These are phyloP conservation scores for Umbelopsis sp. DNA, from an alignment of 192 early-diverging fungal genomes.

Conservation along the genomic window DNA sequence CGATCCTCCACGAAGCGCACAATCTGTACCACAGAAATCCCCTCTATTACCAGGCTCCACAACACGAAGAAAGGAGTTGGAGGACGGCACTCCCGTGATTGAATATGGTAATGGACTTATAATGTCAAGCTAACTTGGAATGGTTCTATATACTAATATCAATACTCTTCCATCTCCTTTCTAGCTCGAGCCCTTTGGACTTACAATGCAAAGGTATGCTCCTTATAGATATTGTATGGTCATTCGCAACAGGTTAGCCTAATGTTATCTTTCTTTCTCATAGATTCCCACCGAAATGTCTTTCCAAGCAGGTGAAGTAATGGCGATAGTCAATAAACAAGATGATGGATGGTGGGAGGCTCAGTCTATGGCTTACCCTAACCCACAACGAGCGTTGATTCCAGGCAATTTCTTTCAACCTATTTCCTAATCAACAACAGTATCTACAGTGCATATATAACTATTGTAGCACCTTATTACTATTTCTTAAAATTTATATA, in stretches of 20 bases:
- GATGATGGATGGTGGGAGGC: constrained; percentile 65
- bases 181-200: constrained; percentile 38
- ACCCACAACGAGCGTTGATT: constrained; percentile 22
- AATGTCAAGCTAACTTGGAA: neutral
- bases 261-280: neutral
- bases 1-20: neutral
- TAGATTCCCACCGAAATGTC: constrained; percentile 54
- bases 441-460: neutral
- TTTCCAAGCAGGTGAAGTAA: constrained; percentile 46
- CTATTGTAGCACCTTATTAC: constrained; percentile 6
- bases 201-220: constrained; percentile 43
- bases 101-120: neutral
- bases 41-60: neutral
- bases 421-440: neutral
- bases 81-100: neutral
- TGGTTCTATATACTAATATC: neutral
- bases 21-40: neutral
- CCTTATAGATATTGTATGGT: neutral
- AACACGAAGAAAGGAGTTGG: neutral
- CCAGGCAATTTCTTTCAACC: constrained; percentile 35
- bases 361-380: constrained; percentile 9
- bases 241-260: neutral
- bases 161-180: neutral
- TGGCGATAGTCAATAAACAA: constrained; percentile 45
- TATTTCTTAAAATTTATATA: constrained; percentile 9